These are phyloP conservation scores for Carallia brachiata DNA, from an alignment of 345 rosid genomes.

Conservation along the genomic window DNA sequence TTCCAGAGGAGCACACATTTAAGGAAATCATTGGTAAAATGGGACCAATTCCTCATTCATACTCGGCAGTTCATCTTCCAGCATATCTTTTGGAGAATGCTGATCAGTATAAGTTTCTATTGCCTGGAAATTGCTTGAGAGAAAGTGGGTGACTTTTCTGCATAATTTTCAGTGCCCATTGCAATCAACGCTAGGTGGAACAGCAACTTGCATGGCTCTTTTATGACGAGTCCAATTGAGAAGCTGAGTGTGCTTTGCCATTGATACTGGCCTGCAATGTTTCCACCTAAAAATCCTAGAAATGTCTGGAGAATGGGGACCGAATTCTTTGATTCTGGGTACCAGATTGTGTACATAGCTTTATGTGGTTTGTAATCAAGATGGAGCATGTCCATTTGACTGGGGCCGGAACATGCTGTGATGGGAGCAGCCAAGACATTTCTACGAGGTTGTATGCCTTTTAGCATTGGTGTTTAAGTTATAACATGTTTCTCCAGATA, in stretches of 20 bases:
- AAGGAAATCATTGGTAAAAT: slow-evolving; percentile 64
- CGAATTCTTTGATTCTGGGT: slow-evolving; percentile 27
- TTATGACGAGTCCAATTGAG: slow-evolving; percentile 14
- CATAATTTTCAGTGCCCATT: background rate
- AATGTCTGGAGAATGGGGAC: slow-evolving; percentile 22
- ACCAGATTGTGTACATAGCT: slow-evolving; percentile 40
- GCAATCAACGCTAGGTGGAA: slow-evolving; percentile 22
- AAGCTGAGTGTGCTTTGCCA: slow-evolving; percentile 19
- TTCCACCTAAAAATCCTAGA: slow-evolving; percentile 9
- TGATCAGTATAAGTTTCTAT: slow-evolving; percentile 49
- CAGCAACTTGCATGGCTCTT: slow-evolving; percentile 22
- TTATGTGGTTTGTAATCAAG: slow-evolving; percentile 20
- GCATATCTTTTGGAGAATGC: slow-evolving; percentile 57
- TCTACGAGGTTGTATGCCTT: slow-evolving; percentile 13
- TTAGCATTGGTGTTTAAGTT: slow-evolving; percentile 5
- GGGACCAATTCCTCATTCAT: slow-evolving; percentile 80
- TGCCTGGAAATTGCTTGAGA: slow-evolving; percentile 61
- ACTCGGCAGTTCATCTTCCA: slow-evolving; percentile 68
- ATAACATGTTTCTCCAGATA: slow-evolving; percentile 20
- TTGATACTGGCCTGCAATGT: slow-evolving; percentile 16
- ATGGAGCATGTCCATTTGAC: slow-evolving; percentile 16
- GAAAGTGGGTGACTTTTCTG: slow-evolving; percentile 45
- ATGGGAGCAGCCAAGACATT: slow-evolving; percentile 18
- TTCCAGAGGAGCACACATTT: slow-evolving; percentile 77
- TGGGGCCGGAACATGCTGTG: slow-evolving; percentile 12